These are phyloP conservation scores for Trametes cubensis DNA, from an alignment of 768 basidiomycete species.

Conservation along the genomic window DNA sequence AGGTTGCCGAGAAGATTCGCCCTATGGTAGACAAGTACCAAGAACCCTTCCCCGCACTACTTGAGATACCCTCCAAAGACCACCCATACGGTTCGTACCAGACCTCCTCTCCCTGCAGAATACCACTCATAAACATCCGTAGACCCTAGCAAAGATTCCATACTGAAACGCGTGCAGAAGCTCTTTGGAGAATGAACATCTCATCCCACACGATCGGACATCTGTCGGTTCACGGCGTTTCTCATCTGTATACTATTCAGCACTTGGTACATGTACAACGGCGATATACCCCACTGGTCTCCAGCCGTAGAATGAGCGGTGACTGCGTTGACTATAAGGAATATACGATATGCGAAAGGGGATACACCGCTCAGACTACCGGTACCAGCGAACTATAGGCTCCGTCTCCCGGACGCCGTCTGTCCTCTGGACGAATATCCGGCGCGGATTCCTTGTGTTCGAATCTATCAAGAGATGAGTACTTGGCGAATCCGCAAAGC, in stretches of 20 bases:
- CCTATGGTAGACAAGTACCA: conserved; percentile 94
- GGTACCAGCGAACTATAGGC: conserved; percentile 69
- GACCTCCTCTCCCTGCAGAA: conserved; percentile 13
- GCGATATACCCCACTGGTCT: conserved; percentile 10
- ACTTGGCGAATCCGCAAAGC: conserved; percentile 33
- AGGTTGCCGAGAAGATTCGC: conserved; percentile 98
- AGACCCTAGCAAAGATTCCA: conserved; percentile 96
- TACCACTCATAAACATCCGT: conserved; percentile 26
- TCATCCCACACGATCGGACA: not conserved
- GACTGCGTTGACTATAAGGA: conserved; percentile 3
- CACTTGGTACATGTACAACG: conserved; percentile 22
- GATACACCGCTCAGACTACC: conserved; percentile 27
- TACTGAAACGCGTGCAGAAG: conserved; percentile 96
- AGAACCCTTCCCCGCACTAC: conserved; percentile 92
- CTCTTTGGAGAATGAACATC: conserved; percentile 82
- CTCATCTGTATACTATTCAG: conserved; percentile 19
- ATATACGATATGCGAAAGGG: not conserved
- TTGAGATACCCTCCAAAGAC: conserved; percentile 98
- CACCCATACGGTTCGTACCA: conserved; percentile 79
- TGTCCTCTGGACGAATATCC: conserved; percentile 70
- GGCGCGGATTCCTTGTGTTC: conserved; percentile 58
- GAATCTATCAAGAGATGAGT: conserved; percentile 49
- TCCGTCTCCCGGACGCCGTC: conserved; percentile 72
- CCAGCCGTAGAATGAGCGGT: conserved; percentile 11
- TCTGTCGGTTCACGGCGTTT: conserved; percentile 2